A percentile compares a stretch with the other conserved stretches of the same genome.
These are phyloP conservation scores for Geranium incanum DNA, from an alignment of 441 rosid genomes.

Conservation along the genomic window DNA sequence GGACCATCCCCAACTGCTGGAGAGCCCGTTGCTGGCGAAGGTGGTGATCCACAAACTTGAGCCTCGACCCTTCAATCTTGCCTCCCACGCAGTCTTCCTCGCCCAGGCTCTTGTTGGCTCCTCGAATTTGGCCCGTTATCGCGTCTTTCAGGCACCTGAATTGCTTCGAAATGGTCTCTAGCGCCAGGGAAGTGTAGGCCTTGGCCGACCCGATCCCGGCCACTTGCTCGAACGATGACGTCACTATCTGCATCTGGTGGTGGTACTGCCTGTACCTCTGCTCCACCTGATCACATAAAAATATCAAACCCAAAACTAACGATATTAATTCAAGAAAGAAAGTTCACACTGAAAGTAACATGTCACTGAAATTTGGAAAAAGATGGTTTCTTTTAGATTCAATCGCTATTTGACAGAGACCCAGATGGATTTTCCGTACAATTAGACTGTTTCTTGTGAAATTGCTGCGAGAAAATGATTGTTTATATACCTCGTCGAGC, in stretches of 20 bases:
- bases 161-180: conserved; percentile 64
- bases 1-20: conserved; percentile 83
- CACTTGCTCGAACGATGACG: conserved; percentile 55
- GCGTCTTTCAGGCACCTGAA: conserved; percentile 66
- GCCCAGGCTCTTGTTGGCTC: conserved; percentile 68
- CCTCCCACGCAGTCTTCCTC: conserved; percentile 37
- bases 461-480: background rate
- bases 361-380: background rate
- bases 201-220: conserved; percentile 56
- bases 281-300: conserved; percentile 41
- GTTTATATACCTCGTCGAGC: conserved; percentile 78
- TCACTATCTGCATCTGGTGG: conserved; percentile 34
- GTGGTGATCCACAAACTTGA: conserved; percentile 74
- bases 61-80: conserved; percentile 58
- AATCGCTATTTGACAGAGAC: conserved; percentile 25
- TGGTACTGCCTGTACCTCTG: conserved; percentile 51
- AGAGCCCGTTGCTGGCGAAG: conserved; percentile 89
- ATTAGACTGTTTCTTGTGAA: background rate
- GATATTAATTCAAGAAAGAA: conserved; percentile 1
- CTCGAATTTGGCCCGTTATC: conserved; percentile 50
- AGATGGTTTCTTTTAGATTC: background rate
- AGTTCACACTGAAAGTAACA: conserved; percentile 14
- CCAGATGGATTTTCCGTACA: background rate
- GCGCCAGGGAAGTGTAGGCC: conserved; percentile 60
- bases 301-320: background rate